phyloP scores from a whole-genome alignment of 2,329 filamentous ascomycete species.

The Orbilia blumenaviensis region DNA sequence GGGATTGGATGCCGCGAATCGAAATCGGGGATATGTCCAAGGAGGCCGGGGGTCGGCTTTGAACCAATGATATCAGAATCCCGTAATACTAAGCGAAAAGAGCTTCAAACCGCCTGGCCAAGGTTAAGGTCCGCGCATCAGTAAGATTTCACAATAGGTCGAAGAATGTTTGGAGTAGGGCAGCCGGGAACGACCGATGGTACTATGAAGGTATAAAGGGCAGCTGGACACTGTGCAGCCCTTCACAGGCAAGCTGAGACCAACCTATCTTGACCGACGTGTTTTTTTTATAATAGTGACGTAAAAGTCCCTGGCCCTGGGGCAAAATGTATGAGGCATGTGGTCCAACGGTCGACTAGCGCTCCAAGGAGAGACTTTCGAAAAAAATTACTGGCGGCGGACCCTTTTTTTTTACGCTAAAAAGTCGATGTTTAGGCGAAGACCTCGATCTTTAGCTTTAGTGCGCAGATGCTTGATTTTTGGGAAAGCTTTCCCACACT shows the following conservation, averaged over 20 bases:
- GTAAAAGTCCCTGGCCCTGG: conserved; percentile 27
- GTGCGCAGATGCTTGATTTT: neutral
- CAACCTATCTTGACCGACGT: neutral
- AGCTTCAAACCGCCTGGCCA: neutral
- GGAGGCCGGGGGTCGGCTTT: neutral
- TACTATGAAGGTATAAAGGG: neutral
- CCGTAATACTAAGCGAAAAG: conserved; percentile 21
- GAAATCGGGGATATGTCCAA: conserved; percentile 6
- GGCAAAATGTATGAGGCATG: conserved; percentile 25
- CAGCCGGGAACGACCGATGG: conserved; percentile 37
- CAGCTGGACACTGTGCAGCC: neutral
- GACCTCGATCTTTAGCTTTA: neutral
- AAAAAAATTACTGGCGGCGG: neutral
- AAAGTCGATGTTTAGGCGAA: conserved; percentile 1
- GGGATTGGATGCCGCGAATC: conserved; percentile 14
- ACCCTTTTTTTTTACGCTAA: conserved; percentile 4
- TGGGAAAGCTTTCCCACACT: neutral
- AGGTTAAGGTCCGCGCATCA: neutral
- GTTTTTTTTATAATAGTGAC: conserved; percentile 28
- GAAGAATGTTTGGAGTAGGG: neutral
- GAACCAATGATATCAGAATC: conserved; percentile 39
- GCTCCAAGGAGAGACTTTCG: no score
- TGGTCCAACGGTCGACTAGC: conserved; percentile 12
- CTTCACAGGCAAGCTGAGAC: neutral
- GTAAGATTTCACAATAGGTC: neutral